A percentile compares a stretch with the other conserved stretches of the same genome.
phyloP scores from a whole-genome alignment of 1,284 basidiomycete genomes.

The Omphalotus olearius region DNA sequence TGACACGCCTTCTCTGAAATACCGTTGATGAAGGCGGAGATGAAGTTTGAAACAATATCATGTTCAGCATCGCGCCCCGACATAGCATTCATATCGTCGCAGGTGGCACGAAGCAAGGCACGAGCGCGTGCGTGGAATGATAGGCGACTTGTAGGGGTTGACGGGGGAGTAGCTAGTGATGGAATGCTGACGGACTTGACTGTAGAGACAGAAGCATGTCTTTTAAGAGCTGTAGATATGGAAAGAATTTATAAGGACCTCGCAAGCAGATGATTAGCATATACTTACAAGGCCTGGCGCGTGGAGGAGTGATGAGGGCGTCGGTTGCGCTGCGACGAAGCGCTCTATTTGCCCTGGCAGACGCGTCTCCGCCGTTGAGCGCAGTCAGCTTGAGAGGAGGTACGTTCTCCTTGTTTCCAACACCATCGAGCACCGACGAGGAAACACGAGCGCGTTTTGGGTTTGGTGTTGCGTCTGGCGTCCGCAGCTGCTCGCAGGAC shows the following conservation, averaged over 20 bases:
- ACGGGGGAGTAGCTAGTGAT: slow-evolving; percentile 49
- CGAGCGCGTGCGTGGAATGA: slow-evolving; percentile 64
- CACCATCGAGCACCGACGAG: slow-evolving; percentile 41
- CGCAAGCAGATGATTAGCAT: slow-evolving; percentile 8
- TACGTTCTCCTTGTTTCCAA: slow-evolving; percentile 72
- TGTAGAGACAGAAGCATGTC: slow-evolving; percentile 41
- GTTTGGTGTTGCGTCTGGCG: slow-evolving; percentile 59
- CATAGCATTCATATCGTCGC: slow-evolving; percentile 45
- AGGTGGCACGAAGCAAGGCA: slow-evolving; percentile 65
- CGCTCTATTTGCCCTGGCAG: slow-evolving; percentile 36
- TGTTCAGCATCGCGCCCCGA: slow-evolving; percentile 66
- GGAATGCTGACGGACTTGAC: slow-evolving; percentile 36
- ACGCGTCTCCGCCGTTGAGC: slow-evolving; percentile 20
- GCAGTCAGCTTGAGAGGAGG: slow-evolving; percentile 46
- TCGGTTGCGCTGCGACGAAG: slow-evolving; percentile 49
- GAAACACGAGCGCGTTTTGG: slow-evolving; percentile 56
- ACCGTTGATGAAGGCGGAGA: slow-evolving; percentile 41
- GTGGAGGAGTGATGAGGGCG: slow-evolving; percentile 36
- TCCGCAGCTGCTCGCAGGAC: slow-evolving; percentile 34
- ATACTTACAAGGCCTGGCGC: slow-evolving; percentile 22
- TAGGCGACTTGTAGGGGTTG: slow-evolving; percentile 47
- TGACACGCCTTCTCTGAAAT: slow-evolving; percentile 26
- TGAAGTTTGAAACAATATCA: slow-evolving; percentile 50
- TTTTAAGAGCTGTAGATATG: slow-evolving; percentile 4
- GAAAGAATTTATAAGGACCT: slow-evolving; percentile 5